Conservation (phyloP, 208 protist species). For the Acanthamoeba healyi region DNA sequence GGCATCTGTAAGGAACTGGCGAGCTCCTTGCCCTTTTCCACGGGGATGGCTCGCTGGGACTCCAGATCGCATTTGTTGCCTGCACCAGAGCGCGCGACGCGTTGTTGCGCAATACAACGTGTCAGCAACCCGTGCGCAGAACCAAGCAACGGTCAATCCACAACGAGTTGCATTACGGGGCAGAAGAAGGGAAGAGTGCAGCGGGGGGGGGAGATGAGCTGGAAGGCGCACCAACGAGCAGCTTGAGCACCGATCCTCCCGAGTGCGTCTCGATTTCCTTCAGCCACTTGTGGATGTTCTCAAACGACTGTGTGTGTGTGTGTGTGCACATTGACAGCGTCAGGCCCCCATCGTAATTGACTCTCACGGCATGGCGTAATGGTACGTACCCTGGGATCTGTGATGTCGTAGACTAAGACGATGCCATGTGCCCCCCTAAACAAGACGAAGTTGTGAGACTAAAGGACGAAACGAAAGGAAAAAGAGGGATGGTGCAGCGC, state of each 20-base stretch:
- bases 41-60: slow-evolving; percentile 88
- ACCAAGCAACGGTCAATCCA: too few relatives aligned
- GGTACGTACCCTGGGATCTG: slow-evolving; percentile 95
- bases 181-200: background rate
- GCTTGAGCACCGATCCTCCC: slow-evolving; percentile 98
- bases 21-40: slow-evolving; percentile 91
- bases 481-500: too few relatives aligned
- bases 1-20: slow-evolving; percentile 97
- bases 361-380: too few relatives aligned
- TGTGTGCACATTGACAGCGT: background rate
- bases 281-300: slow-evolving; percentile 86
- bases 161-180: too few relatives aligned
- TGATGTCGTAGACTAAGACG: slow-evolving; percentile 97
- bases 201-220: background rate
- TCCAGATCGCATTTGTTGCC: slow-evolving; percentile 98
- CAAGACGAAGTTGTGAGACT: background rate
- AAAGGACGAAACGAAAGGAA: background rate
- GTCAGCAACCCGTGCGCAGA: too few relatives aligned
- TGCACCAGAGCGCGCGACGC: background rate
- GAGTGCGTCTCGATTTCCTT: slow-evolving; percentile 98
- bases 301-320: background rate
- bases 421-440: slow-evolving; percentile 98
- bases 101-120: too few relatives aligned
- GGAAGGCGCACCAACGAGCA: slow-evolving; percentile 94
- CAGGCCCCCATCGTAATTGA: too few relatives aligned